These are phyloP conservation scores for Rutstroemia sp. DNA, from an alignment of 2,329 filamentous ascomycete species.

Conservation along the genomic window DNA sequence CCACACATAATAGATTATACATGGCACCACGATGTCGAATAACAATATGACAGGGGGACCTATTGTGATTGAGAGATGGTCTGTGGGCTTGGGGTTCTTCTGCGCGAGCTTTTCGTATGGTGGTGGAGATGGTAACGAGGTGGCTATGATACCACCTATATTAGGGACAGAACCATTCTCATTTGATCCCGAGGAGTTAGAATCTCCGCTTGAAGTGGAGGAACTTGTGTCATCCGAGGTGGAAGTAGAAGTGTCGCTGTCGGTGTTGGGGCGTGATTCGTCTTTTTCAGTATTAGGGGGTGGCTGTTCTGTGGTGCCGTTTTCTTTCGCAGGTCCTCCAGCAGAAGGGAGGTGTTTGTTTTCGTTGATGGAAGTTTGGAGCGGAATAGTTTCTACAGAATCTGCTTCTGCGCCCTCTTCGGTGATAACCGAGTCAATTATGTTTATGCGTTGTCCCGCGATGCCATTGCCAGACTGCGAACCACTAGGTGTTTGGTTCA, in stretches of 20 bases:
- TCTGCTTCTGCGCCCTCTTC: too few relatives aligned
- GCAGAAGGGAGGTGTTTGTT: background rate
- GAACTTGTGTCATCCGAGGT: background rate
- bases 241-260: background rate
- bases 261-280: background rate
- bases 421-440: too few relatives aligned
- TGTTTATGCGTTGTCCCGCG: too few relatives aligned
- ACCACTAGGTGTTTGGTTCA: too few relatives aligned
- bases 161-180: too few relatives aligned
- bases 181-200: too few relatives aligned
- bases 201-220: background rate
- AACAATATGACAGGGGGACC: conserved; percentile 18
- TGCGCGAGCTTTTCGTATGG: conserved; percentile 20
- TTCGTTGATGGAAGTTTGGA: too few relatives aligned
- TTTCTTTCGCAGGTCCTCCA: background rate
- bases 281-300: too few relatives aligned
- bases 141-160: background rate
- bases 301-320: background rate
- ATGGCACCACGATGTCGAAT: conserved; percentile 20
- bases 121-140: background rate
- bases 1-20: conserved; percentile 19
- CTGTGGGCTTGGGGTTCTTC: conserved; percentile 16
- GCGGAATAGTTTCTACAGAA: too few relatives aligned
- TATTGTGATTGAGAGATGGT: conserved; percentile 20
- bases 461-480: too few relatives aligned